Conservation (phyloP, 306 rosid species). For the Vigna reflexopilosa region DNA sequence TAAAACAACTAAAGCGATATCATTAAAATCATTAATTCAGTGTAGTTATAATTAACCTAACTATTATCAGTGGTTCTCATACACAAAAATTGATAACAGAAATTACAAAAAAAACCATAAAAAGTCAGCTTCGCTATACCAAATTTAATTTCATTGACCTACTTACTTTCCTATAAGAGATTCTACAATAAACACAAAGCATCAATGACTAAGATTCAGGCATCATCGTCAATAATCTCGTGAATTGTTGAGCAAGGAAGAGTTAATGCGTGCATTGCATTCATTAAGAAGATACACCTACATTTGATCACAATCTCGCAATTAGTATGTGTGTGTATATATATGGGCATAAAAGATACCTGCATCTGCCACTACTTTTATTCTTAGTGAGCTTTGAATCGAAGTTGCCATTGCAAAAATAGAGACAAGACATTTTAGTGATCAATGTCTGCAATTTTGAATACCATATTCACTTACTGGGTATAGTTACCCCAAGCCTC, state of each 20-base stretch:
- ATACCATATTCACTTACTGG: constrained; percentile 35
- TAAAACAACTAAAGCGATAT: not conserved
- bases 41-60: constrained; percentile 1
- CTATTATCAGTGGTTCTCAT: not conserved
- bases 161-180: constrained; percentile 18
- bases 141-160: not conserved
- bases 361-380: constrained; percentile 15
- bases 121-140: no score
- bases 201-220: constrained; percentile 6
- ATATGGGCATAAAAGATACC: constrained; percentile 28
- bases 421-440: constrained; percentile 36
- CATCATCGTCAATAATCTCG: constrained; percentile 32
- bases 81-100: not conserved
- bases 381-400: constrained; percentile 18
- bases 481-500: constrained; percentile 20
- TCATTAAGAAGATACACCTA: constrained; percentile 36
- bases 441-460: constrained; percentile 47
- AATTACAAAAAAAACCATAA: not conserved
- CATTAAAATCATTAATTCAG: not conserved
- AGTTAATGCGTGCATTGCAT: constrained; percentile 36
- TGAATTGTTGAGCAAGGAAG: constrained; percentile 37
- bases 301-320: constrained; percentile 14
- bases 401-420: constrained; percentile 36
- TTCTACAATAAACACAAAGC: constrained; percentile 19
- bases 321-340: not conserved